Conservation (phyloP, 805 yeast species). For the Tetrapisispora iriomotensis region DNA sequence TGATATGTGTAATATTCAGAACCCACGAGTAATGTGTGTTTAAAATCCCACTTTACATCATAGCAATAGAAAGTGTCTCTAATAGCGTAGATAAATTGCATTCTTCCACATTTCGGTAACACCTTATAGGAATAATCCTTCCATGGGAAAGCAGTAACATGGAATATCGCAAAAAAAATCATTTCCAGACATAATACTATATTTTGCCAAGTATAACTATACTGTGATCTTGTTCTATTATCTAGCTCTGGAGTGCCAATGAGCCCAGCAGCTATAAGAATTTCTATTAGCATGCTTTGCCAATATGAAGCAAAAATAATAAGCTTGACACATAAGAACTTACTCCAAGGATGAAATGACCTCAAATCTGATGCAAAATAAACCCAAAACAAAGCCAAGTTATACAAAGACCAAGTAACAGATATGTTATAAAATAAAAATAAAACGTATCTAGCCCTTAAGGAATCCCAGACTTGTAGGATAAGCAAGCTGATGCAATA, state of each 20-base stretch:
- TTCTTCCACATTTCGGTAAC: constrained; percentile 61
- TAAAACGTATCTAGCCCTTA: constrained; percentile 37
- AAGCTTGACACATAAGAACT: constrained; percentile 84
- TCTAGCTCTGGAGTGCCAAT: constrained; percentile 22
- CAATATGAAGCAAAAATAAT: constrained; percentile 97
- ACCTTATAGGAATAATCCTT: constrained; percentile 52
- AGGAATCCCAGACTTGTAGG: constrained; percentile 38
- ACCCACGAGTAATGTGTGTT: constrained; percentile 47
- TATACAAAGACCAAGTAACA: constrained; percentile 73
- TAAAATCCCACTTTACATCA: constrained; percentile 77
- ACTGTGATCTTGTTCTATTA: constrained; percentile 25
- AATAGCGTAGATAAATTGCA: constrained; percentile 52
- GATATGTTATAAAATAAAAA: constrained; percentile 66
- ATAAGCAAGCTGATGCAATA: constrained; percentile 47
- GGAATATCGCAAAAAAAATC: constrained; percentile 79
- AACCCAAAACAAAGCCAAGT: constrained; percentile 86
- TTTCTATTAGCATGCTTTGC: constrained; percentile 68
- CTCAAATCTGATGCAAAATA: constrained; percentile 69
- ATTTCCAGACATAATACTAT: constrained; percentile 74
- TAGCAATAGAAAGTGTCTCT: constrained; percentile 65
- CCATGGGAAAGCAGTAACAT: constrained; percentile 77
- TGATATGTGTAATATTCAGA: constrained; percentile 73
- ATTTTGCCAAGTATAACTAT: constrained; percentile 61
- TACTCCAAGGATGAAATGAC: constrained; percentile 82
- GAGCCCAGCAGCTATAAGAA: constrained; percentile 40